Evolutionary conservation across 768 basidiomycete genomes (phyloP).

Genomic region (Mycena olivaceomarginata): DNA sequence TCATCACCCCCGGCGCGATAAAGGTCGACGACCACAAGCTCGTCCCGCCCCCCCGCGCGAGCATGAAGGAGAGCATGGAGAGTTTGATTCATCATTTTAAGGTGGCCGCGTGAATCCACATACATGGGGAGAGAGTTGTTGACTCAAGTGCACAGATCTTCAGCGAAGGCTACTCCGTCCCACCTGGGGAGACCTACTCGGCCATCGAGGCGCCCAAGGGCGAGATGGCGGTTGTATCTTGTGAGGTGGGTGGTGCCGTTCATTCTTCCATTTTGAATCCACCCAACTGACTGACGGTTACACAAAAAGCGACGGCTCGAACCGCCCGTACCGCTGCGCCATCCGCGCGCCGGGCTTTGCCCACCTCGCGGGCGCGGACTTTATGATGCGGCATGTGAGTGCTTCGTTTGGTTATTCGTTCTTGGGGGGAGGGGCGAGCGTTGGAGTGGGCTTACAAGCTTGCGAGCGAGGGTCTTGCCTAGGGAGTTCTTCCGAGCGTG

Average conservation of each 20-base stretch:
- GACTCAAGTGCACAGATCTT: slow-evolving; percentile 76
- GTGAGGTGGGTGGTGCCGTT: slow-evolving; percentile 81
- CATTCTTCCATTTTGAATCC: slow-evolving; percentile 6
- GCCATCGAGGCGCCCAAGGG: slow-evolving; percentile 99
- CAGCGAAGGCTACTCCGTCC: slow-evolving; percentile 97
- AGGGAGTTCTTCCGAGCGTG: too few relatives aligned
- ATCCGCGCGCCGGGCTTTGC: slow-evolving; percentile 98
- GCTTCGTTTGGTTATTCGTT: slow-evolving; percentile 29
- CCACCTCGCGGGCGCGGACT: slow-evolving; percentile 96
- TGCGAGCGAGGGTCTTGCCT: too few relatives aligned
- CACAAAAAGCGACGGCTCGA: slow-evolving; percentile 90
- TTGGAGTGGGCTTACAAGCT: too few relatives aligned
- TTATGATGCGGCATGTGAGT: slow-evolving; percentile 96
- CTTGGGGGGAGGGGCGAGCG: neutral
- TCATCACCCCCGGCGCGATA: slow-evolving; percentile 94
- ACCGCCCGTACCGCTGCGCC: slow-evolving; percentile 97
- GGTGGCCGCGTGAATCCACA: slow-evolving; percentile 51
- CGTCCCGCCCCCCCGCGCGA: slow-evolving; percentile 95
- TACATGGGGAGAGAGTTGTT: slow-evolving; percentile 11
- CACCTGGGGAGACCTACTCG: slow-evolving; percentile 96
- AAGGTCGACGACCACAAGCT: slow-evolving; percentile 99
- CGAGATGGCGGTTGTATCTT: slow-evolving; percentile 99
- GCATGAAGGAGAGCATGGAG: slow-evolving; percentile 99
- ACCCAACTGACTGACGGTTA: neutral
- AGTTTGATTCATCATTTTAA: slow-evolving; percentile 99